Evolutionary conservation across 306 rosid genomes (phyloP), one percentile per base, ranked within the genome.

Genomic region (Carpinus viminea): DNA sequence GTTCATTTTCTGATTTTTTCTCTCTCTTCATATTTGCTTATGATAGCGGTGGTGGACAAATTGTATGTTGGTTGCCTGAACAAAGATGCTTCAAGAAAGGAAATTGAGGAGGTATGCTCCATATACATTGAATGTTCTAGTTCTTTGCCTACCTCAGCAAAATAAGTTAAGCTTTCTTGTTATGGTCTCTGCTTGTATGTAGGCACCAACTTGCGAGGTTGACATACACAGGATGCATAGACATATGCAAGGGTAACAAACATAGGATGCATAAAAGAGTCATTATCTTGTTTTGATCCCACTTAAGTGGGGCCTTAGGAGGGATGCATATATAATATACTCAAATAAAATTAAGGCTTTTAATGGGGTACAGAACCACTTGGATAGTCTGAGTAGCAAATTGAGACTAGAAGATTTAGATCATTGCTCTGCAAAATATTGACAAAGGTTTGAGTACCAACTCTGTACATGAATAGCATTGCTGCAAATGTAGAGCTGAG

Each of bases 91-190:
- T 81, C 93, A 11, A 46, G 9, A 75, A 83, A 82, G 78, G 98
- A 94, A n/a, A 78, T 94, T 78, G 97, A 87, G 85, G 97, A 94
- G 71, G 97, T 92, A 89, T 61, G 91, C 52, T 72, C 64, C 72
- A 46, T 75, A 7, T 55, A 74, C 78, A 24, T 74, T 68, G 9
- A 76, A 52, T 79, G 55, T 68, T 81, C 31, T 75, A 26, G 68
- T 80, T 84, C 65, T 80, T 46, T 45, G 76, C 64, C 77, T 16
- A 73, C 54, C 79, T 74, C 73, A 76, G 74, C 74, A 5, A 68
- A 36, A 85, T 47, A 84, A 56, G 70, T 76, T 21, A 2, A 61
- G 12, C 38, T 56, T 57, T 31, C 34, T 54, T 45, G 12, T 73
- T 79, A 15, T 76, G 6, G 57, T 55, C 28, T 68, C 17, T 45